These are phyloP conservation scores for Haplosporangium gracile DNA, from an alignment of 192 early-diverging fungal species.

Conservation along the genomic window DNA sequence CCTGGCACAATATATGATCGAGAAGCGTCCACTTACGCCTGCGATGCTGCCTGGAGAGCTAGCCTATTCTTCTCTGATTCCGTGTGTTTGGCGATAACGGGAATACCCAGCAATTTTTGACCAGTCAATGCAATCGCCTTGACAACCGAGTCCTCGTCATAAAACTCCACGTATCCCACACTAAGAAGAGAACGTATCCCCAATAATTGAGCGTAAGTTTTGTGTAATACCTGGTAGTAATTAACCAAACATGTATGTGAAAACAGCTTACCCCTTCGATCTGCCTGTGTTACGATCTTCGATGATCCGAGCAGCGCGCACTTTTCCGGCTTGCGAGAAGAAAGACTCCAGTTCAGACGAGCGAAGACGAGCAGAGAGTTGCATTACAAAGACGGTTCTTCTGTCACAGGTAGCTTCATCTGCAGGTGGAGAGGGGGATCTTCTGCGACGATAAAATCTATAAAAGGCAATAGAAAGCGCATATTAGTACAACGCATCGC, in stretches of 20 bases:
- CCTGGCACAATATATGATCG: conserved; percentile 38
- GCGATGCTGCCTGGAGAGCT: conserved; percentile 67
- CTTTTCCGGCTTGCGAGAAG: conserved; percentile 83
- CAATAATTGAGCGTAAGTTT: neutral
- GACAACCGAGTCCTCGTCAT: conserved; percentile 84
- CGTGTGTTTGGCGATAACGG: conserved; percentile 92
- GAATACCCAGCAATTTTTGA: conserved; percentile 90
- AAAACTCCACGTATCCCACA: conserved; percentile 98
- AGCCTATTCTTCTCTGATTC: conserved; percentile 95
- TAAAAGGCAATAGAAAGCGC: neutral
- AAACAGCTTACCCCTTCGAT: conserved; percentile 83
- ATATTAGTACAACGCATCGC: conserved; percentile 10
- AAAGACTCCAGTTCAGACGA: conserved; percentile 89
- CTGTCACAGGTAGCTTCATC: conserved; percentile 85
- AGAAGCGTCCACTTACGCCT: conserved; percentile 62
- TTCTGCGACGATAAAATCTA: conserved; percentile 47
- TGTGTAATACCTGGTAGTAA: neutral
- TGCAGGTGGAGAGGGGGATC: conserved; percentile 78
- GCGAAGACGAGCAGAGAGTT: conserved; percentile 86
- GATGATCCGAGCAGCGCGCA: conserved; percentile 90
- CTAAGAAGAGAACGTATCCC: conserved; percentile 53
- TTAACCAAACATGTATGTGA: neutral
- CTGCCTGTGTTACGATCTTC: conserved; percentile 85
- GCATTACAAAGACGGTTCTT: conserved; percentile 96
- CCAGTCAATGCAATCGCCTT: conserved; percentile 89